Evolutionary conservation across 2,329 filamentous ascomycete species (phyloP), one percentile per base, ranked within the genome.

Genomic region (Apiospora rasikravindrae): DNA sequence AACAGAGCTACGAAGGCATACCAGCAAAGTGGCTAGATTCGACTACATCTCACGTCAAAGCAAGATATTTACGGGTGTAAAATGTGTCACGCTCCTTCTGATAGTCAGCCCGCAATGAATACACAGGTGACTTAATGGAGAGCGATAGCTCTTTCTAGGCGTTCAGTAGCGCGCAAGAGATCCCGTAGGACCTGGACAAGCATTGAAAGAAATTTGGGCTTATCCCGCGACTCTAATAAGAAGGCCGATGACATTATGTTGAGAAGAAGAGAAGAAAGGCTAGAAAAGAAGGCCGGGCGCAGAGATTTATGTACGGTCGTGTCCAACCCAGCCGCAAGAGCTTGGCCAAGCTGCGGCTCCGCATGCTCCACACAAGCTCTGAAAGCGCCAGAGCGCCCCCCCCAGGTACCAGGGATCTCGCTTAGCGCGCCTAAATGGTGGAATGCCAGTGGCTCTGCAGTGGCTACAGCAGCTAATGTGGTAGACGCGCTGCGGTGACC

Each of bases 171-270:
- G 94, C 96, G 95, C 94, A 87, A 86, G 93, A 95, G 93, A 89
- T 87, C 92, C 89, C 87, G 83, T 83, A 88, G 91, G 89, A 92
- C 90, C 94, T 97, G 93, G 94, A 93, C 91, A 95, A 94, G 93
- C 90, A 98, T 89, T 94, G 94, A 95, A 82, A 79, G 80, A 75
- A 77, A 76, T 79, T 64, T 40, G 82, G 83, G 90, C 93, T 91
- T 93, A 91, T 91, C 93, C 93, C 95, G 96, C 97, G 96, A 99
- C 96, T 99, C 96, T 98, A 98, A 96, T 93, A 94, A 93, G 90
- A 92, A 93, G 92, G 94, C 92, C 91, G 82, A 87, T 90, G 90
- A 94, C 91, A 94, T 94, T 96, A 64, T 64, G 57, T 40, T 64
- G 57, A 24, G 87, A 88, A 84, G 86, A 85, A 83, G 8, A 42